Evolutionary conservation across 2,329 filamentous ascomycete genomes (phyloP), one percentile per base, ranked within the genome.

Genomic region (Plenodomus tracheiphilus): DNA sequence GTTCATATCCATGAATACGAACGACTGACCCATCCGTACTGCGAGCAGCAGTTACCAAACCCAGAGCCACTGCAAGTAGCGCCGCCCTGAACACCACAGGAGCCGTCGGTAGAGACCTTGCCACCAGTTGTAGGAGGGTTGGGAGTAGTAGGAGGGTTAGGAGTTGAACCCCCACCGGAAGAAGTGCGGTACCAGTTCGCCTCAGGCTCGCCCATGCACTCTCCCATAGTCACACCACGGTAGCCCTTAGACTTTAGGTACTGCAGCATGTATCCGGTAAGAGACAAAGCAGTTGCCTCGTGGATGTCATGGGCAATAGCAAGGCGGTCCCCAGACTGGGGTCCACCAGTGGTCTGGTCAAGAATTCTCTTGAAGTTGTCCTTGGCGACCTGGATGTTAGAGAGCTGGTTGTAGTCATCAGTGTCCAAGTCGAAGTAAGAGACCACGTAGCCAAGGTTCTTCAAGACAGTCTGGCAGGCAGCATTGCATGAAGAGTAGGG

Each of bases 351-450:
- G 4, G 66, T 61, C 38, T 65, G 50, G 39, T 63, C 64, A 28
- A 59, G 54, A 51, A 41, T 62, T 52, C 50, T 61, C 55, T 71
- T 65, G 68, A 85, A 70, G 39, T 61, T 63, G 49, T 70, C 49
- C 58, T 72, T 68, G 10, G 70, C 69, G 28, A 69, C 68, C 47
- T 69, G 63, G 28, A 71, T 71, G 22, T 58, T 64, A 16, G 61
- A 62, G 36, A 69, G 56, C 38, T 72, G 66, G 51, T 68, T 64
- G 56, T 71, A 71, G 49, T 71, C 56, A 30, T 82, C 79, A 1
- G 82, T 78, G 61, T 86, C 83, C 30, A 86, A 69, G 56, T 85
- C 81, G 60, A 84, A 77, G 58, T 82, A 85, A 55, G 83, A 80
- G 61, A 85, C 74, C 58, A 82, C 81, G 72, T 84, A 85, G 46